phyloP scores from a whole-genome alignment of 345 rosid genomes.

The Noccaea caerulescens region DNA sequence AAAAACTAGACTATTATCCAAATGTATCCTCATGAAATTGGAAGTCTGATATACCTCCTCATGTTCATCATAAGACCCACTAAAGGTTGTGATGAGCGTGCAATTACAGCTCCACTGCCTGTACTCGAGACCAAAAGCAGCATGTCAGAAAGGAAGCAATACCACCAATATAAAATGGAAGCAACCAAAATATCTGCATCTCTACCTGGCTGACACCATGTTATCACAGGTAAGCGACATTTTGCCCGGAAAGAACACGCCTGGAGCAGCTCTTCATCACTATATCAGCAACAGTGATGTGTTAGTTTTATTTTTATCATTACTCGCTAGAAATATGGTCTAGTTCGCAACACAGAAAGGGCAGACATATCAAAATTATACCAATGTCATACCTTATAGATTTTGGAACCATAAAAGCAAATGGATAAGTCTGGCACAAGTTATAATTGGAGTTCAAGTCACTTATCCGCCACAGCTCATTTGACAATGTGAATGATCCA shows the following conservation, averaged over 20 bases:
- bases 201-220: constrained; percentile 95
- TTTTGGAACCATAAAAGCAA: constrained; percentile 88
- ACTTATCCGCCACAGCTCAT: constrained; percentile 89
- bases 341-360: constrained; percentile 9
- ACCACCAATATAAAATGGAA: constrained; percentile 24
- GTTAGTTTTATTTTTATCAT: constrained; percentile 21
- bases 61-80: constrained; percentile 97
- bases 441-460: constrained; percentile 69
- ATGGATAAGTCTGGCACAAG: constrained; percentile 85
- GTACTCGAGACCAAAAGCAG: constrained; percentile 38
- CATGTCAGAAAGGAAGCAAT: constrained; percentile 32
- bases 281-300: constrained; percentile 50
- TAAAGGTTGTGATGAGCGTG: constrained; percentile 96
- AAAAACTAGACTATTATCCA: constrained; percentile 29
- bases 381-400: constrained; percentile 60
- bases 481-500: constrained; percentile 68
- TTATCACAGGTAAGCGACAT: constrained; percentile 83
- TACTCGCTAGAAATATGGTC: constrained; percentile 15
- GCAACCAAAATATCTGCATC: constrained; percentile 19
- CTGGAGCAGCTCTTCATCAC: constrained; percentile 85
- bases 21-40: constrained; percentile 2
- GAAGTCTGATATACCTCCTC: constrained; percentile 69
- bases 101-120: constrained; percentile 93
- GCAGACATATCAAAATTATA: constrained; percentile 3
- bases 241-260: constrained; percentile 89